Evolutionary conservation across 164 flowering plant genomes (phyloP), one percentile per base, ranked within the genome.

Genomic region (Houttuynia cordata): DNA sequence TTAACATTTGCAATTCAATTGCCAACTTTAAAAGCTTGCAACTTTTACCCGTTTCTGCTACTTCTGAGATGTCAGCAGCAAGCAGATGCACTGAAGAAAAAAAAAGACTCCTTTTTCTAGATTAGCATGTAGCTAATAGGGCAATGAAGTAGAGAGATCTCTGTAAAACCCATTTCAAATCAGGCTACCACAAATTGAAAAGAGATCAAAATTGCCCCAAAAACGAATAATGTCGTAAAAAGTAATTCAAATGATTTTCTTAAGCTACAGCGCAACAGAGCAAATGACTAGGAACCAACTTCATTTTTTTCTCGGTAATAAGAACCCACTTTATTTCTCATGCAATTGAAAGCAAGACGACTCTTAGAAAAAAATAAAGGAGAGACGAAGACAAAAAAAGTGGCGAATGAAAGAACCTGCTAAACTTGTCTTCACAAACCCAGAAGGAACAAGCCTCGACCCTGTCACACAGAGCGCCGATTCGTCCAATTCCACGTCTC

Each of bases 391-490:
- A 62, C 19, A 37, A 24, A 62, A 0, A 52, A 39, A 53, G 24
- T 57, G 22, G 20, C 12, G 20, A 13, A 10, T 10, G 24, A 76
- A 47, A 20, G 51, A 56, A 86, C 96, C 91, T 60, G 74, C 55
- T 58, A 73, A 79, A 23, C 70, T 63, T 10, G 63, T 59, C 67
- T 60, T 71, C 17, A 67, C 49, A 42, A 82, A 76, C 56, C 96
- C 96, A 15, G 65, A 17, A 0, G 69, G 78, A 41, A 85, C 63
- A 0, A 89, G 64, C 64, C 78, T 84, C 17, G 91, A 75, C 65
- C 80, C 78, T 1, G 82, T 61, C 68, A 79, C 76, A 58, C 91
- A 89, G 30, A 86, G 72, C 81, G 79, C 68, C 0, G 77, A 78
- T 64, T 86, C 94, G 0, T 50, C 50, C 19, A 61, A 68, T 63